These are phyloP conservation scores for Ophiostoma ulmi DNA, from an alignment of 2,329 filamentous ascomycete genomes.

Conservation along the genomic window DNA sequence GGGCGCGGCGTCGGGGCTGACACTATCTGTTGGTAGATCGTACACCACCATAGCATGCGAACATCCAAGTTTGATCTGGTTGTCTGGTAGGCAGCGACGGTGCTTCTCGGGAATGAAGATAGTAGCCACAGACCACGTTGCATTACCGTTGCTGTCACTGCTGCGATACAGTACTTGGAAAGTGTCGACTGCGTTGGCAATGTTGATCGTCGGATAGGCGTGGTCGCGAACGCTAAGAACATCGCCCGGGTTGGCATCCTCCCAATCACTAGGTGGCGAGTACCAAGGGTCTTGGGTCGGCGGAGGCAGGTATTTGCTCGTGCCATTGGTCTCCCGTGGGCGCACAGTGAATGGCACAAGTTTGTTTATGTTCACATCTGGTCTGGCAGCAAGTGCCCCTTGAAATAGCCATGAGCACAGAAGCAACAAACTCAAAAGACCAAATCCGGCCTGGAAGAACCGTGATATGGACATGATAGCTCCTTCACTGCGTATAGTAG, in stretches of 20 bases:
- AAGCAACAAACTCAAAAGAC: neutral
- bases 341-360: neutral
- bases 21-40: slow-evolving; percentile 39
- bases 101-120: neutral
- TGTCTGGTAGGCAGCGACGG: neutral
- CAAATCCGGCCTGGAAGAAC: neutral
- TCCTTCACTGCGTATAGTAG: neutral
- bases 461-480: neutral
- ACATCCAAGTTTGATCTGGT: neutral
- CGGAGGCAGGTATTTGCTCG: neutral
- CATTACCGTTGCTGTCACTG: neutral
- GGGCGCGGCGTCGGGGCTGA: slow-evolving; percentile 37
- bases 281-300: neutral
- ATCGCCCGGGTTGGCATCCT: slow-evolving; percentile 2
- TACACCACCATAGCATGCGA: slow-evolving; percentile 28
- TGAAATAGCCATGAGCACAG: neutral
- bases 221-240: neutral
- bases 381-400: neutral
- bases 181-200: neutral
- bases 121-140: neutral
- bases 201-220: neutral
- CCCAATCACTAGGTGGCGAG: neutral
- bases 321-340: neutral
- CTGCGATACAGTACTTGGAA: slow-evolving; percentile 3
- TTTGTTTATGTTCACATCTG: neutral